Conservation (phyloP, 2,329 filamentous ascomycete species). For the Aspergillus phoenicis region DNA sequence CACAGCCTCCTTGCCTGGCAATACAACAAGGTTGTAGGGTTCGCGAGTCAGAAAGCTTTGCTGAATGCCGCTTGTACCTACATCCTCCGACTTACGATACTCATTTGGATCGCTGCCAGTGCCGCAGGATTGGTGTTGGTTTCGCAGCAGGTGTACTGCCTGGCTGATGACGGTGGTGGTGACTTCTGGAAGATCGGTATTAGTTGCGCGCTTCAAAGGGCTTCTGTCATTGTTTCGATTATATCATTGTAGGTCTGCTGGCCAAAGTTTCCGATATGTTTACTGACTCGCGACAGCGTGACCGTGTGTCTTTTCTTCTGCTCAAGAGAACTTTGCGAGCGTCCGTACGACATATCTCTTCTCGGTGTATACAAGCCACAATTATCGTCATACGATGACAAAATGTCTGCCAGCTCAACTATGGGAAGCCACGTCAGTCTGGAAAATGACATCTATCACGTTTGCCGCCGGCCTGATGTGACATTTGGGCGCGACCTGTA, state of each 20-base stretch:
- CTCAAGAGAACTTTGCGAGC: constrained; percentile 40
- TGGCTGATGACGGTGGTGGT: constrained; percentile 27
- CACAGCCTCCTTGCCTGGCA: constrained; percentile 46
- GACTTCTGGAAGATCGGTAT: constrained; percentile 40
- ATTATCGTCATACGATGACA: constrained; percentile 27
- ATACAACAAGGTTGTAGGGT: constrained; percentile 36
- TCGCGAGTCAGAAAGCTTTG: constrained; percentile 33
- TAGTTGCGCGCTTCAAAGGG: constrained; percentile 42
- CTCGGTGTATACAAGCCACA: constrained; percentile 37
- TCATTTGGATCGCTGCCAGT: constrained; percentile 42
- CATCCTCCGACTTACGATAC: constrained; percentile 37
- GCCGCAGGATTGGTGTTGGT: constrained; percentile 41
- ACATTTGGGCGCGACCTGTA: constrained; percentile 30
- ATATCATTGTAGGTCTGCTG: constrained; percentile 37
- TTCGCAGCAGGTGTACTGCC: constrained; percentile 39
- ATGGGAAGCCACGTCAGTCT: constrained; percentile 41
- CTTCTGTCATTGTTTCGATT: constrained; percentile 37
- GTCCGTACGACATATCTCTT: constrained; percentile 42
- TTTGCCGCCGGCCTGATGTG: constrained; percentile 40
- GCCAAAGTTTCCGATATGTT: rapidly evolving
- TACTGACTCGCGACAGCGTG: constrained; percentile 26
- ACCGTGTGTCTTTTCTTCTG: constrained; percentile 42
- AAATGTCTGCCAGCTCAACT: constrained; percentile 37
- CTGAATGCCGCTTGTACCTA: constrained; percentile 40
- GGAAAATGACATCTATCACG: constrained; percentile 41